Percentiles rank a stretch among this genome's conserved stretches.
Evolutionary conservation across 306 rosid genomes (phyloP).

Genomic region (Boehmeria nivea): DNA sequence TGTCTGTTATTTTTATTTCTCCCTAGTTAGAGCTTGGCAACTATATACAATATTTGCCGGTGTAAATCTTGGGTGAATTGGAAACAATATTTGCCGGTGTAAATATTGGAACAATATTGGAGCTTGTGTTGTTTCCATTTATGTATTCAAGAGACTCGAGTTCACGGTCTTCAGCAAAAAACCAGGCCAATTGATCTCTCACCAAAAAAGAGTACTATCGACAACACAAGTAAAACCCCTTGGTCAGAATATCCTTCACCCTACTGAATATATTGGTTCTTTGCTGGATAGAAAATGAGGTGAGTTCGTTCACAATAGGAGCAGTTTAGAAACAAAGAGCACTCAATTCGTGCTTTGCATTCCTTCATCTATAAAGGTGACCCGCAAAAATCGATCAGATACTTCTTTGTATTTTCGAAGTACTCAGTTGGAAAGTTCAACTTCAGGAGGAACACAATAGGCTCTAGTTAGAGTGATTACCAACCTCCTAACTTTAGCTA

Average conservation of each 20-base stretch:
- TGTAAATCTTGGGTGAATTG: constrained; percentile 7
- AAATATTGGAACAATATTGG: too few relatives aligned
- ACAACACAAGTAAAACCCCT: constrained; percentile 62
- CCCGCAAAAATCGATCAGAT: constrained; percentile 69
- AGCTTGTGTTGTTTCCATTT: too few relatives aligned
- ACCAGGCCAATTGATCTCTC: constrained; percentile 86
- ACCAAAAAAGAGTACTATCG: constrained; percentile 68
- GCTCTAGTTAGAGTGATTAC: constrained; percentile 83
- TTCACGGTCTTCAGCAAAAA: constrained; percentile 76
- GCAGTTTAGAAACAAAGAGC: constrained; percentile 58
- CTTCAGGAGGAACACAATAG: constrained; percentile 71
- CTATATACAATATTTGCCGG: too few relatives aligned
- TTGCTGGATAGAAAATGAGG: constrained; percentile 47
- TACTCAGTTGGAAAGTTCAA: constrained; percentile 78
- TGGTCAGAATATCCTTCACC: constrained; percentile 49
- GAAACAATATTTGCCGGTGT: too few relatives aligned
- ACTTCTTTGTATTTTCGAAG: constrained; percentile 58
- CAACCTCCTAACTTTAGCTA: constrained; percentile 69
- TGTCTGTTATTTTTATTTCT: too few relatives aligned
- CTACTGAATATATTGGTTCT: constrained; percentile 50
- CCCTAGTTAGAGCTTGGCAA: too few relatives aligned
- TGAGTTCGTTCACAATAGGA: constrained; percentile 65
- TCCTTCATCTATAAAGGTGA: too few relatives aligned
- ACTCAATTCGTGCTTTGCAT: constrained; percentile 54
- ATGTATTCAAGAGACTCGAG: too few relatives aligned